Base-by-base conservation (phyloP, 108 stramenopile genomes). In the Aurantiochytrium sp. region DNA sequence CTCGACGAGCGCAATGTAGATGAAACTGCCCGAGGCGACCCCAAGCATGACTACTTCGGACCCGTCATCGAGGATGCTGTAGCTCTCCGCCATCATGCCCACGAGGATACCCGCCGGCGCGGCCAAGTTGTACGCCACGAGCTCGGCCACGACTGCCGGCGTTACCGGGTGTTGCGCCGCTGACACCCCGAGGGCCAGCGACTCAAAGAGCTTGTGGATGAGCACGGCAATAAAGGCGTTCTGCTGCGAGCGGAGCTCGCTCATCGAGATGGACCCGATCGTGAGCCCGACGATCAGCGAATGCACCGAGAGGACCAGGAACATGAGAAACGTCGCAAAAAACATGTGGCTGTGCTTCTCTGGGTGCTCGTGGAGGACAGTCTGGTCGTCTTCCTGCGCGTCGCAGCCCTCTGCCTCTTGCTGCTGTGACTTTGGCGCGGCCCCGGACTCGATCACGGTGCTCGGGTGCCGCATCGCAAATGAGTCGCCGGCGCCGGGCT, bases 281-380 rank as follows among this genome's bases (percentile, higher is more conserved):
- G 69, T 81, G 8, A 81, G 27, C 21, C 69, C 69, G 22, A 81
- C 69, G 27, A 81, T 81, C 6, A 81, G 42, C 22, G 69, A 81
- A 21, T 81, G 69, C 22, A 81, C 27, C 24, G 69, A 81, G 42
- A 81, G 69, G 6, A 81, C 69, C 69, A 81, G 6, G 22, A 81
- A 81, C 69, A 81, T 81, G 27, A 81, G 69, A 45, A 81, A 81
- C 69, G 69, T 81, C 27, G 69, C 69, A 81, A 81, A 81, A 27
- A 45, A 45, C 69, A 81, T 81, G 27, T 81, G 69, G 1, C 41
- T 45, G 69, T 81, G 69, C 69, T 81, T 81, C 36, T 81, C 69
- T 6, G 69, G 69, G 42, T 81, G 69, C 24, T 81, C 41, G 42
- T 81, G 69, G 37, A 8, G 36, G 12, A 27, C 69, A 8, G 69